Base-by-base conservation (phyloP, 2,329 filamentous ascomycete genomes). In the Colletotrichum sp. region DNA sequence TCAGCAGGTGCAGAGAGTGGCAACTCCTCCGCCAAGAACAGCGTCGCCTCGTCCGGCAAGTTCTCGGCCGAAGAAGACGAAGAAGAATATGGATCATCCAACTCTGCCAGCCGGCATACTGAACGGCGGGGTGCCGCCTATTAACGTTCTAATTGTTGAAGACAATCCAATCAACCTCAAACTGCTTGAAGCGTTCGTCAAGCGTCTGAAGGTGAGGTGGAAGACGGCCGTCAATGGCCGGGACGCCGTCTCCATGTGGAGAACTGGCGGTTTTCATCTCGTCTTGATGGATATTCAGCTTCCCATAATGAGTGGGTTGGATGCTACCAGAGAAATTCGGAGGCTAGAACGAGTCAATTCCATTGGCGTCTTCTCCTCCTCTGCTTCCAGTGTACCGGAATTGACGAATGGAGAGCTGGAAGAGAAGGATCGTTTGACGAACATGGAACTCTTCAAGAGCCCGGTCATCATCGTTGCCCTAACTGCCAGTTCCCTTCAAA, bases 231-330 rank as follows among this genome's bases (percentile, higher is more conserved):
- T 98, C 90, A 98, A 99, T 83, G 97, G 97, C 28, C 92, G 93
- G 78, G 96, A 98, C 78, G 97, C 97, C 3, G 96, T 99, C 32
- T 93, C 92, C 76, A 98, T 98, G 85, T 99, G 97, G 96, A 93
- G 95, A 71, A 90, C 91, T 6, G 97, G 97, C 43, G 97, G 97
- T 1, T 99, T 98, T 82, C 97, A 99, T 86, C 87, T 99, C 78
- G 97, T 99, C 18, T 88, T 99, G 71, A 99, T 99, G 97, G 97
- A 99, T 83, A 99, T 99, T 79, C 97, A 99, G 83, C 89, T 99
- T 73, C 97, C 97, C 6, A 93, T 98, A 80, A 98, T 99, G 96
- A 98, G 94, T 79, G 97, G 97, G 1, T 87, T 99, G 34, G 95
- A 98, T 77, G 97, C 97, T 18, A 99, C 97, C 1, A 95, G 96